Conservation (phyloP, 176 grass and related monocot species). For the Paspalum vaginatum region DNA sequence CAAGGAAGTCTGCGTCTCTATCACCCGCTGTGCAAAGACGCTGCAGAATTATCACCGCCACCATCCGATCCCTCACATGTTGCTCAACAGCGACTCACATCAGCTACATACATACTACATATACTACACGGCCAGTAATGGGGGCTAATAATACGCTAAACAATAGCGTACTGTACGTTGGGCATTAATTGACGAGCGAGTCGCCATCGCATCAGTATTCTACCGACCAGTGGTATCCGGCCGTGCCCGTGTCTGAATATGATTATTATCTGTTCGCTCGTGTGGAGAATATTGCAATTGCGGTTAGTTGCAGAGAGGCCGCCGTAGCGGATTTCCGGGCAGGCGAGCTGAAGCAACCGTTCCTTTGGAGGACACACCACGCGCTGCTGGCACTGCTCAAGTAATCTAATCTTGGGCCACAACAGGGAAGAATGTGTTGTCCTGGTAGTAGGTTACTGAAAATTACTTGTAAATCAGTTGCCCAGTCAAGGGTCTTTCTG, state of each 20-base stretch:
- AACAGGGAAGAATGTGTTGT: constrained; percentile 25
- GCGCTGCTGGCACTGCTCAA: constrained; percentile 37
- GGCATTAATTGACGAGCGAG: not conserved
- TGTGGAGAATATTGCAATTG: constrained; percentile 28
- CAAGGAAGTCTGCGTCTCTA: constrained; percentile 15
- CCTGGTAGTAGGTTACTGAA: not conserved
- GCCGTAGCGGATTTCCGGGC: constrained; percentile 38
- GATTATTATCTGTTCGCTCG: constrained; percentile 17
- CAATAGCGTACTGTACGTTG: not conserved
- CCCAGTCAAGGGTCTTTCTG: no score
- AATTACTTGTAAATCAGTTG: no score
- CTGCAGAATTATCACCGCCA: constrained; percentile 50
- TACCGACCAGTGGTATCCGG: constrained; percentile 19
- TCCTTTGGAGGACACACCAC: constrained; percentile 38
- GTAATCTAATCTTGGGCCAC: not conserved
- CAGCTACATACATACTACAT: not conserved
- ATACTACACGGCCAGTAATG: constrained; percentile 7
- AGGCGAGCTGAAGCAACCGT: constrained; percentile 40
- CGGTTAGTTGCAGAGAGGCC: not conserved
- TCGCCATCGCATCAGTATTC: constrained; percentile 22
- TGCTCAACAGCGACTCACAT: constrained; percentile 36
- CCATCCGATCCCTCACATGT: constrained; percentile 31
- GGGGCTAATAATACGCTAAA: not conserved
- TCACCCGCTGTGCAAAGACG: constrained; percentile 1
- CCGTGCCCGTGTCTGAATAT: not conserved